These are phyloP conservation scores for Psilocybe azurescens DNA, from an alignment of 768 basidiomycete species.

Conservation along the genomic window DNA sequence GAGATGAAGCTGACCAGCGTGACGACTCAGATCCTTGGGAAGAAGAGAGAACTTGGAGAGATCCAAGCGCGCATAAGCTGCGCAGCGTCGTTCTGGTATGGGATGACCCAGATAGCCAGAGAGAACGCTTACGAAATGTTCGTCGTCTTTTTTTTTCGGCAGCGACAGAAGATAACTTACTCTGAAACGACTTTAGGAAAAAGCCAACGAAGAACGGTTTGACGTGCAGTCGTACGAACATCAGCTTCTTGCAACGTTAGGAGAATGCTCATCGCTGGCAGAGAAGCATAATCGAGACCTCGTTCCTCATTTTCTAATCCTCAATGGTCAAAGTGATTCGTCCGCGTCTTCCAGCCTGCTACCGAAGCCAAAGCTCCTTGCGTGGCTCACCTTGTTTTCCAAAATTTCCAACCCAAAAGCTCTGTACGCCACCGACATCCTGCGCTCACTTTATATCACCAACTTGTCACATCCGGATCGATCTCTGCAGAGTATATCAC, in stretches of 20 bases:
- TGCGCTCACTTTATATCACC: conserved; percentile 70
- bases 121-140: conserved; percentile 40
- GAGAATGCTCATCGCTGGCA: conserved; percentile 70
- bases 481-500: conserved; percentile 71
- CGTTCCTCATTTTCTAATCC: conserved; percentile 78
- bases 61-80: conserved; percentile 72
- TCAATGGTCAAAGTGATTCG: conserved; percentile 39
- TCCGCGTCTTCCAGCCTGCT: conserved; percentile 37
- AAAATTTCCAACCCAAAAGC: conserved; percentile 96
- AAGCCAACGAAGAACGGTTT: conserved; percentile 56
- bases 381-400: conserved; percentile 86
- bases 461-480: conserved; percentile 88
- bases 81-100: conserved; percentile 54
- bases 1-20: conserved; percentile 8
- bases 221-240: conserved; percentile 79
- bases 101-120: conserved; percentile 39
- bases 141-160: background rate
- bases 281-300: conserved; percentile 91
- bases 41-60: conserved; percentile 79
- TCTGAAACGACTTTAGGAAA: conserved; percentile 30
- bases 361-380: conserved; percentile 63
- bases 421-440: conserved; percentile 65
- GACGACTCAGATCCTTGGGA: conserved; percentile 54
- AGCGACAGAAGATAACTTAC: background rate
- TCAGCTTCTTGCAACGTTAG: conserved; percentile 76